Evolutionary conservation across 306 rosid genomes (phyloP), one percentile per base, ranked within the genome.

Genomic region (Corylus americana): DNA sequence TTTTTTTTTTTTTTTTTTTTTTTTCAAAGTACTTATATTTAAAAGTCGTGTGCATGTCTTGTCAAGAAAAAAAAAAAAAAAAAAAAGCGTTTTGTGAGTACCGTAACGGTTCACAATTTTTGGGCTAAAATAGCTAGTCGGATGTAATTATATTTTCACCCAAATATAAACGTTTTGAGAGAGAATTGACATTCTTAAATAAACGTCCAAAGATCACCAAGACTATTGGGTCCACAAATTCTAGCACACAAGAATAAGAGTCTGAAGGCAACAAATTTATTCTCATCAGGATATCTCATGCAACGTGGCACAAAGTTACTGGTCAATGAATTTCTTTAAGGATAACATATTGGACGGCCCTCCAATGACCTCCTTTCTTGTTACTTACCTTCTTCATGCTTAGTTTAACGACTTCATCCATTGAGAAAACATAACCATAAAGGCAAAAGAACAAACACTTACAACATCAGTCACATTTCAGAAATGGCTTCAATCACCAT

Each of bases 401-500:
- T 13, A 39, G 50, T 76, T 76, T 22, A 76, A 66, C 74, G 4
- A 11, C 77, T 16, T 49, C 61, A 61, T 35, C 31, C 73, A 69
- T 45, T 68, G 61, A 37, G 45, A 51, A 45, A 16, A 61, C 39
- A 8, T 31, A 3, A 3, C 72, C 45, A 49, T 55, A 39, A 10
- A 70, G 39, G n/a, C 67, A 79, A 68, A 50, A 8, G 42, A 8
- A 68, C 31, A 47, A 14, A 29, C 48, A 20, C 70, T 44, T 50
- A 69, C 77, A 0, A 59, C 59, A 1, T 22, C 5, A 1, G 68
- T 78, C 70, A 1, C 71, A 44, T 47, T 27, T 25, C 13, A 71
- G 55, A 66, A 77, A 88, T 88, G 89, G 87, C 87, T 58, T 85
- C 91, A 68, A 53, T 80, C 78, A 80, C 73, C 78, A 85, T 80